phyloP scores from a whole-genome alignment of 495 filamentous ascomycete species.

The Penicillium odoratum region DNA sequence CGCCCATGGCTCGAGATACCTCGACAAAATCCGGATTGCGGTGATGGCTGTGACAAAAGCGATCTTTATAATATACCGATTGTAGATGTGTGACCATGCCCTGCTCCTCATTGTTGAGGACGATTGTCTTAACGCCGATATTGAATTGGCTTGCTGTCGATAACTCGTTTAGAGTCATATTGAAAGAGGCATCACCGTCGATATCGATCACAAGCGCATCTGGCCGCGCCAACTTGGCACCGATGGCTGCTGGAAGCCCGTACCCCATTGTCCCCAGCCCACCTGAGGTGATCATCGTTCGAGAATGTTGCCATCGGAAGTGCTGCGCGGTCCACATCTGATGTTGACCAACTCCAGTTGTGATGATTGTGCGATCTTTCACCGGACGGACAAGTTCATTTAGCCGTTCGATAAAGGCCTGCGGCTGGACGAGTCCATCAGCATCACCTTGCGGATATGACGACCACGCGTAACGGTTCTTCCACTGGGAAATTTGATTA shows the following conservation, averaged over 20 bases:
- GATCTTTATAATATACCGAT: no score
- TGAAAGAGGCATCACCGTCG: slow-evolving; percentile 94
- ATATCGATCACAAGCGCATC: slow-evolving; percentile 89
- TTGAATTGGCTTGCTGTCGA: slow-evolving; percentile 89
- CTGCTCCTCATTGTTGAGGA: slow-evolving; percentile 96
- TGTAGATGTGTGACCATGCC: no score
- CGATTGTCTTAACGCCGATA: slow-evolving; percentile 87
- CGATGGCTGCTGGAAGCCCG: slow-evolving; percentile 89
- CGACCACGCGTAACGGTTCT: slow-evolving; percentile 72
- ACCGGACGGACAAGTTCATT: slow-evolving; percentile 68
- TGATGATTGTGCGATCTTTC: slow-evolving; percentile 79
- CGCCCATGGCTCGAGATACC: no score
- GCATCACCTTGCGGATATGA: slow-evolving; percentile 11
- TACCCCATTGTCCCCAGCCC: slow-evolving; percentile 95
- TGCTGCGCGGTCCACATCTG: slow-evolving; percentile 98
- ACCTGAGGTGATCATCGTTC: slow-evolving; percentile 88
- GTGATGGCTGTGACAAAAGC: no score
- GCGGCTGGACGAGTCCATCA: slow-evolving; percentile 79
- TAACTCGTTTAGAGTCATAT: slow-evolving; percentile 92
- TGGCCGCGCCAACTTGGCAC: slow-evolving; percentile 86
- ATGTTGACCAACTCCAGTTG: slow-evolving; percentile 92
- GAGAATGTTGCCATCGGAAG: slow-evolving; percentile 84
- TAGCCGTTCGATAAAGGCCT: slow-evolving; percentile 80
- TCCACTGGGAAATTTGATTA: slow-evolving; percentile 84
- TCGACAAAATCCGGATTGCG: no score